phyloP scores from a whole-genome alignment of 257 asterid genomes.

The Leonotis leonurus region DNA sequence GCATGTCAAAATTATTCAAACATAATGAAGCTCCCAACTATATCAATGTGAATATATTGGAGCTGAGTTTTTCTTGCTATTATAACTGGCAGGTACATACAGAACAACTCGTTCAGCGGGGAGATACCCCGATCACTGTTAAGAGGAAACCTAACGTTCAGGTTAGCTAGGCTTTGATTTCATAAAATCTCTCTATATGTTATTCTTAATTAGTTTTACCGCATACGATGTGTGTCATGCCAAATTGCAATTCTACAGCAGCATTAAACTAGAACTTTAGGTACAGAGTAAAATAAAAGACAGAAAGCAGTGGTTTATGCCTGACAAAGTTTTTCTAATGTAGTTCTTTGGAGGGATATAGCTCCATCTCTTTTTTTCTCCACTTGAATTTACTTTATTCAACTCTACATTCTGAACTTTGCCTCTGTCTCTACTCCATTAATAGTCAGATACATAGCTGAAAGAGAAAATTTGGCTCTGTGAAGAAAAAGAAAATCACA shows the following conservation, averaged over 20 bases:
- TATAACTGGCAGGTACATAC: conserved; percentile 50
- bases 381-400: no score
- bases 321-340: background rate
- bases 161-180: conserved; percentile 36
- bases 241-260: background rate
- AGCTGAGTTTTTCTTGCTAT: background rate
- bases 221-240: background rate
- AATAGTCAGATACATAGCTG: background rate
- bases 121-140: conserved; percentile 61
- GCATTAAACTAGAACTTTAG: no score
- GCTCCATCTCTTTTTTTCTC: background rate
- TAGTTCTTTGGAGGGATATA: background rate
- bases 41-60: background rate
- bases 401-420: background rate
- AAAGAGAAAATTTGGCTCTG: background rate
- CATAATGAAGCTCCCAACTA: background rate
- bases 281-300: no score
- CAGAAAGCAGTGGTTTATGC: no score
- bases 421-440: no score
- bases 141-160: conserved; percentile 58
- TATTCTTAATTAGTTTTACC: background rate
- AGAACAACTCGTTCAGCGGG: conserved; percentile 79
- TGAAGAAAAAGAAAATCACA: background rate
- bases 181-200: background rate
- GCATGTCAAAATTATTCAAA: background rate